Evolutionary conservation across 129 eudicot species (phyloP).

Genomic region (Rutidosis leptorrhynchoides): DNA sequence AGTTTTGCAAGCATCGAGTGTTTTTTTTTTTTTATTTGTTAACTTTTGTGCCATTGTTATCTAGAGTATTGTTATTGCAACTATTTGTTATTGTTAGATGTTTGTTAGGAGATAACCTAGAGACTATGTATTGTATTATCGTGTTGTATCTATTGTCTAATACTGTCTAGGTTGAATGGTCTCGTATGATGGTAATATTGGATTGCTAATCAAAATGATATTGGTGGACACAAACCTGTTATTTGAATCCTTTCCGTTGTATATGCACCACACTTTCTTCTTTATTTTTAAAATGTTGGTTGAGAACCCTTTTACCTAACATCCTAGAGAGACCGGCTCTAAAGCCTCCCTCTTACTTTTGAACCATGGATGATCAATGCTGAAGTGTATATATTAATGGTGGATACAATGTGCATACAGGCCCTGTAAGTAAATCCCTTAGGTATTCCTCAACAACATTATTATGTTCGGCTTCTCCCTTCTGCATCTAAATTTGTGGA

Average conservation of each 20-base stretch:
- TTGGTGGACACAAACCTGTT: not conserved
- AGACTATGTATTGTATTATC: too few relatives aligned
- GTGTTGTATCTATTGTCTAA: too few relatives aligned
- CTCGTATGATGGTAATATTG: not conserved
- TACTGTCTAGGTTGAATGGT: not conserved
- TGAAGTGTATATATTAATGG: not conserved
- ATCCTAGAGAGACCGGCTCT: not conserved
- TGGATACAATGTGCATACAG: not conserved
- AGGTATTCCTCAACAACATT: not conserved
- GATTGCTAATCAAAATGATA: not conserved
- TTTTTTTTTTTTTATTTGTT: not conserved
- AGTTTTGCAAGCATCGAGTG: too few relatives aligned
- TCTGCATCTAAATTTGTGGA: not conserved
- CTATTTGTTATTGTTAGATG: not conserved
- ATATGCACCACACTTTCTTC: not conserved
- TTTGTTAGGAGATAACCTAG: not conserved
- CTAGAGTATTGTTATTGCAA: not conserved
- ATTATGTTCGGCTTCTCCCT: not conserved
- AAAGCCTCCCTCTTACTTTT: not conserved
- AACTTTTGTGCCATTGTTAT: not conserved
- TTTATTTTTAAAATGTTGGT: not conserved
- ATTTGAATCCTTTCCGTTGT: not conserved
- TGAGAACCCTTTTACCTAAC: not conserved
- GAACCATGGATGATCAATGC: not conserved
- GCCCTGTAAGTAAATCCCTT: not conserved